Percentiles rank a stretch among this genome's conserved stretches.
phyloP scores from a whole-genome alignment of 23 red algal species.

The Gracilaria gracilis region DNA sequence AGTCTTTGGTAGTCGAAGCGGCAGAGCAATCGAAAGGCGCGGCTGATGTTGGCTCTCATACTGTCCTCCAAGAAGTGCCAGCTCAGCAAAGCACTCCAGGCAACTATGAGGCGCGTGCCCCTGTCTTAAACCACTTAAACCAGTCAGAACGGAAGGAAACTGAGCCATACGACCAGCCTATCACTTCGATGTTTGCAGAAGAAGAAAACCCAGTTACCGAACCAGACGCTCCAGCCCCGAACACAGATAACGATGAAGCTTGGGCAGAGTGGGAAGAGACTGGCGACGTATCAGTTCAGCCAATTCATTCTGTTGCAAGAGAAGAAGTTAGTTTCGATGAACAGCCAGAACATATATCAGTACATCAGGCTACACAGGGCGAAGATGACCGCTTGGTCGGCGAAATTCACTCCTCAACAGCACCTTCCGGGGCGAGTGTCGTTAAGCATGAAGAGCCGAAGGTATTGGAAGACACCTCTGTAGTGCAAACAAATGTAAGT shows the following conservation, averaged over 20 bases:
- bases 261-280: neutral
- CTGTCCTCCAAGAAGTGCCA: neutral
- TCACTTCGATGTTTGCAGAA: neutral
- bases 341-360: neutral
- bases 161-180: neutral
- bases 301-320: neutral
- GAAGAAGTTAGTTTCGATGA: neutral
- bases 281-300: neutral
- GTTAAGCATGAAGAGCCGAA: too few species aligned
- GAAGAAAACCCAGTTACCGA: neutral
- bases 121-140: neutral
- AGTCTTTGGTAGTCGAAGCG: neutral
- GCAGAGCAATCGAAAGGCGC: neutral
- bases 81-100: neutral
- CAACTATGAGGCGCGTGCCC: neutral
- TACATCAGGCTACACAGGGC: too few species aligned
- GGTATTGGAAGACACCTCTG: too few species aligned
- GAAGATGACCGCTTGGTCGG: too few species aligned
- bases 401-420: too few species aligned
- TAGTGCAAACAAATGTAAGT: too few species aligned
- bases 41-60: neutral
- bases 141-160: neutral
- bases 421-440: too few species aligned
- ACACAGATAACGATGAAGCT: neutral
- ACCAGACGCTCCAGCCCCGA: neutral